These are phyloP conservation scores for Fusarium albosuccineum DNA, from an alignment of 2,329 filamentous ascomycete genomes.

Conservation along the genomic window DNA sequence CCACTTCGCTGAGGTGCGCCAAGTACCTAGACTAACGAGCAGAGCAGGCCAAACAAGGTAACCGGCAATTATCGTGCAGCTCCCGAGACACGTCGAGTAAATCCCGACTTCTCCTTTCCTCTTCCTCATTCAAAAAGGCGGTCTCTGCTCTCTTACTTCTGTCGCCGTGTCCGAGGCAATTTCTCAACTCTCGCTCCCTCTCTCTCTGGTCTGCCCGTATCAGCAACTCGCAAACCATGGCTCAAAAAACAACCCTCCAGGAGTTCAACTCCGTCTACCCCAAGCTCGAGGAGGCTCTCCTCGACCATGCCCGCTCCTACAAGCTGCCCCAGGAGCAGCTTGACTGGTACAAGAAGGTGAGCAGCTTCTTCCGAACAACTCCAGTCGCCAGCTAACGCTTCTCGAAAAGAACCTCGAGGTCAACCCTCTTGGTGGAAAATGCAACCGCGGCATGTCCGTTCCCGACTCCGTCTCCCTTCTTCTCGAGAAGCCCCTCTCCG, in stretches of 20 bases:
- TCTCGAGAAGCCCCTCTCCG: constrained; percentile 75
- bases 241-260: constrained; percentile 80
- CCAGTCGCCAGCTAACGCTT: background rate
- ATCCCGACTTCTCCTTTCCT: constrained; percentile 20
- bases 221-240: constrained; percentile 59
- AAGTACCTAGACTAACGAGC: background rate
- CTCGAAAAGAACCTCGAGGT: constrained; percentile 77
- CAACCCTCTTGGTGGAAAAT: constrained; percentile 95
- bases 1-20: constrained; percentile 3
- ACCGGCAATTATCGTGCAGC: constrained; percentile 44
- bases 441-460: constrained; percentile 98
- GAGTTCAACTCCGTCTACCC: constrained; percentile 95
- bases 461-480: constrained; percentile 90
- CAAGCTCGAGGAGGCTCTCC: constrained; percentile 83
- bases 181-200: background rate
- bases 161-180: background rate
- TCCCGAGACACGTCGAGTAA: constrained; percentile 9
- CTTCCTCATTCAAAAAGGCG: constrained; percentile 22
- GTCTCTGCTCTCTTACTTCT: constrained; percentile 14
- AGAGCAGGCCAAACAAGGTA: constrained; percentile 13
- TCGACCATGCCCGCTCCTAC: constrained; percentile 83
- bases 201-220: background rate
- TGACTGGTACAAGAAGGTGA: constrained; percentile 87
- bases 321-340: constrained; percentile 85
- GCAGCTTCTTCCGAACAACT: background rate